Percentiles rank a stretch among this genome's conserved stretches.
These are phyloP conservation scores for Kodamaea sagamina DNA, from an alignment of 805 yeast genomes.

Conservation along the genomic window DNA sequence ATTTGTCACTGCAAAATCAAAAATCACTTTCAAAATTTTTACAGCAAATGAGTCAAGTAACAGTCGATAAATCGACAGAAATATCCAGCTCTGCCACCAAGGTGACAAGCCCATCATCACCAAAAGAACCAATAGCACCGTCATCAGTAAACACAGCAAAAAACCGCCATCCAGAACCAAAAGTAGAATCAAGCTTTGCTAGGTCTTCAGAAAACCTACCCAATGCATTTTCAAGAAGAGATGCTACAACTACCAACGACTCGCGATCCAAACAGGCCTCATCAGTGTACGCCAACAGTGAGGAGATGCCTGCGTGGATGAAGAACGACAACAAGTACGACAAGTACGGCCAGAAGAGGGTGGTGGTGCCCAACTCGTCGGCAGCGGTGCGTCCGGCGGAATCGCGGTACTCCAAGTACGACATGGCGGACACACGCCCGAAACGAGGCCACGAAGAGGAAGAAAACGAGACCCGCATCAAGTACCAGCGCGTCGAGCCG, in stretches of 20 bases:
- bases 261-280: conserved; percentile 4
- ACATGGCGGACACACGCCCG: conserved; percentile 3
- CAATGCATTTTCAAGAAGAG: conserved; percentile 27
- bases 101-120: too few species aligned
- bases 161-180: neutral
- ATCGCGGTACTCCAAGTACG: conserved; percentile 7
- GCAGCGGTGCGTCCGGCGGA: neutral
- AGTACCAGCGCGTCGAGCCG: conserved; percentile 1
- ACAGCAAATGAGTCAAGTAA: too few species aligned
- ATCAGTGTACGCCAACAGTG: conserved; percentile 30
- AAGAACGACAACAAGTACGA: conserved; percentile 39
- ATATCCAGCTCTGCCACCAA: too few species aligned
- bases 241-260: conserved; percentile 9
- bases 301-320: conserved; percentile 43
- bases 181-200: neutral
- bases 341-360: conserved; percentile 35
- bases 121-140: too few species aligned
- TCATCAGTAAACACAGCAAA: too few species aligned
- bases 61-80: too few species aligned
- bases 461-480: neutral
- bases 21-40: too few species aligned
- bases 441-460: conserved; percentile 5
- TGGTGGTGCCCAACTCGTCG: conserved; percentile 1
- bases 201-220: conserved; percentile 14
- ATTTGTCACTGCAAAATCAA: too few species aligned